Conservation (phyloP, 2,329 filamentous ascomycete species). For the Colletotrichum sp. region DNA sequence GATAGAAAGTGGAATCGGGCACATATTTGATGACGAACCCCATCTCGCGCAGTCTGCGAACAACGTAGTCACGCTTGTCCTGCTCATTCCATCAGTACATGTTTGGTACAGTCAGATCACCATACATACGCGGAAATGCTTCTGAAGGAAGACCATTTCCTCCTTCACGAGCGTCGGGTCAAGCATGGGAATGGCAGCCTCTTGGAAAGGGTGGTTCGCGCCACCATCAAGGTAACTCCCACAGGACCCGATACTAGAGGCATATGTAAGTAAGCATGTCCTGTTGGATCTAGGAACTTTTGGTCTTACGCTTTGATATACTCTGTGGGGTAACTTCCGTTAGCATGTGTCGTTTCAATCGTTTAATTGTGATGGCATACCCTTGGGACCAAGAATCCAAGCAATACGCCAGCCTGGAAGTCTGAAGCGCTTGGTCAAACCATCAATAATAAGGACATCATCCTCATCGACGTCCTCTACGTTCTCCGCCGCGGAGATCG, state of each 20-base stretch:
- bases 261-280: neutral
- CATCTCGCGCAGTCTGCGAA: slow-evolving; percentile 79
- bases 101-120: neutral
- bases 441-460: slow-evolving; percentile 93
- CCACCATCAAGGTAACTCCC: slow-evolving; percentile 95
- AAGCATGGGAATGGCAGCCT: slow-evolving; percentile 92
- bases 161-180: slow-evolving; percentile 78
- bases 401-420: slow-evolving; percentile 96
- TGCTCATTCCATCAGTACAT: slow-evolving; percentile 33
- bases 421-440: slow-evolving; percentile 94
- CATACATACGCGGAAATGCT: slow-evolving; percentile 72
- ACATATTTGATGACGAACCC: slow-evolving; percentile 86
- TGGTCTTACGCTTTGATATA: slow-evolving; percentile 79
- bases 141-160: slow-evolving; percentile 90
- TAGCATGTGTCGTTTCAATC: neutral
- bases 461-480: slow-evolving; percentile 88
- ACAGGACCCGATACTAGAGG: slow-evolving; percentile 75
- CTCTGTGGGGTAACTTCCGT: slow-evolving; percentile 48
- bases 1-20: slow-evolving; percentile 93
- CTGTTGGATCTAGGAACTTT: neutral
- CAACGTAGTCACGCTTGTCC: slow-evolving; percentile 91
- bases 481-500: slow-evolving; percentile 89
- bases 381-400: slow-evolving; percentile 93
- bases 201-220: slow-evolving; percentile 93
- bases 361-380: slow-evolving; percentile 28